phyloP scores from a whole-genome alignment of 2,329 filamentous ascomycete species.

The Coniochaeta sp. region DNA sequence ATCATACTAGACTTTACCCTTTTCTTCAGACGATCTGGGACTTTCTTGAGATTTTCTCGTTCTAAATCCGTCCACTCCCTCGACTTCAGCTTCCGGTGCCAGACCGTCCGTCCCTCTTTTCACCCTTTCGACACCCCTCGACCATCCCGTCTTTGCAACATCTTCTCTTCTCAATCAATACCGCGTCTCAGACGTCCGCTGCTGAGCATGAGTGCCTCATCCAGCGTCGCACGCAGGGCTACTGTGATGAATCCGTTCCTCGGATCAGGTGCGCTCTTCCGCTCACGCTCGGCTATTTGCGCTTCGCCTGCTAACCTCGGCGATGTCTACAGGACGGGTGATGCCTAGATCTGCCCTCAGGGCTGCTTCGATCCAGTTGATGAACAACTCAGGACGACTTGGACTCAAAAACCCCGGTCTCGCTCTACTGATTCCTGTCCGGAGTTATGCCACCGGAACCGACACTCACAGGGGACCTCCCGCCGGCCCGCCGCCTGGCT shows the following conservation, averaged over 20 bases:
- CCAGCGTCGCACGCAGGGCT: constrained; percentile 48
- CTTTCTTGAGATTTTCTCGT: not conserved
- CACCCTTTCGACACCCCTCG: not conserved
- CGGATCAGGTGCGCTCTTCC: constrained; percentile 32
- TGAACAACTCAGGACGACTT: constrained; percentile 38
- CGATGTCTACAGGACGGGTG: constrained; percentile 29
- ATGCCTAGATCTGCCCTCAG: constrained; percentile 37
- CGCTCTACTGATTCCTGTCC: constrained; percentile 49
- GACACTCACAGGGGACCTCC: constrained; percentile 36
- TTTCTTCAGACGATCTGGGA: not conserved
- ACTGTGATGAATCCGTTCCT: constrained; percentile 45
- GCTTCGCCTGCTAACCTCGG: constrained; percentile 4
- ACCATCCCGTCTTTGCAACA: not conserved
- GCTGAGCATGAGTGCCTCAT: constrained; percentile 46
- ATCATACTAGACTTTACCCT: not conserved
- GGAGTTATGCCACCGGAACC: constrained; percentile 52
- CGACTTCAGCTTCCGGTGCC: not conserved
- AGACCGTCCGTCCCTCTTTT: not conserved
- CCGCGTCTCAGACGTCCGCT: not conserved
- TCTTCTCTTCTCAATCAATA: not conserved
- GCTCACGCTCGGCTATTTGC: constrained; percentile 6
- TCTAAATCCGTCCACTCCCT: not conserved
- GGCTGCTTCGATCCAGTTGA: constrained; percentile 38
- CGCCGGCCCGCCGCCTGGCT: constrained; percentile 74
- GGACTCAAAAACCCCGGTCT: constrained; percentile 41